Conservation (phyloP, 352 stramenopile species). For the Pythium myriotylum region DNA sequence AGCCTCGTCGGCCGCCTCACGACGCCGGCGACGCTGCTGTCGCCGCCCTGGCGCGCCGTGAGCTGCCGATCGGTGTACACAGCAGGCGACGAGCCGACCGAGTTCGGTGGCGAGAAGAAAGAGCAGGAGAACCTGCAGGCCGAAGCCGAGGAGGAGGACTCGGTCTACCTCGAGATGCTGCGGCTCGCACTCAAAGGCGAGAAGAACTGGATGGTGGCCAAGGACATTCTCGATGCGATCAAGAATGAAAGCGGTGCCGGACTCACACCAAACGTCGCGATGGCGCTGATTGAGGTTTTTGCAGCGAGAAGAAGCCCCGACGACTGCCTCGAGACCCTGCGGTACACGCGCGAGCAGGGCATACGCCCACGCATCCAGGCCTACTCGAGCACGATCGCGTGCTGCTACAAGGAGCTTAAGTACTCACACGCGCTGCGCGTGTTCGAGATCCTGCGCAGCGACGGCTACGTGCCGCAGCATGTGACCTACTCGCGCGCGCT, state of each 20-base stretch:
- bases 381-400: constrained; percentile 80
- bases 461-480: constrained; percentile 75
- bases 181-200: constrained; percentile 41
- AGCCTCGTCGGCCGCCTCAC: constrained; percentile 2
- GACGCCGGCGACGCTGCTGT: constrained; percentile 1
- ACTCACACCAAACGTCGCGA: constrained; percentile 48
- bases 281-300: constrained; percentile 67
- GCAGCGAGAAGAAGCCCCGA: constrained; percentile 39
- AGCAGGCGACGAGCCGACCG: constrained; percentile 15
- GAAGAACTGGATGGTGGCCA: constrained; percentile 39
- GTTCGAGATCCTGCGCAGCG: constrained; percentile 88
- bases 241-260: constrained; percentile 34
- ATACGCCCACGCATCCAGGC: constrained; percentile 79
- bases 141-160: constrained; percentile 24
- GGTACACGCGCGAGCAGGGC: constrained; percentile 65
- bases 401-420: constrained; percentile 74
- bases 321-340: constrained; percentile 69
- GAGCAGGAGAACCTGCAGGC: neutral
- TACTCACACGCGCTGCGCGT: constrained; percentile 75
- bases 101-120: constrained; percentile 8
- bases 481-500: constrained; percentile 87
- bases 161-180: constrained; percentile 23
- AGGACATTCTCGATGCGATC: constrained; percentile 63
- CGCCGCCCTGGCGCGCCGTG: neutral
- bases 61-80: constrained; percentile 19